Base-by-base conservation (phyloP, 768 basidiomycete species). In the Coprinellus micaceus region DNA sequence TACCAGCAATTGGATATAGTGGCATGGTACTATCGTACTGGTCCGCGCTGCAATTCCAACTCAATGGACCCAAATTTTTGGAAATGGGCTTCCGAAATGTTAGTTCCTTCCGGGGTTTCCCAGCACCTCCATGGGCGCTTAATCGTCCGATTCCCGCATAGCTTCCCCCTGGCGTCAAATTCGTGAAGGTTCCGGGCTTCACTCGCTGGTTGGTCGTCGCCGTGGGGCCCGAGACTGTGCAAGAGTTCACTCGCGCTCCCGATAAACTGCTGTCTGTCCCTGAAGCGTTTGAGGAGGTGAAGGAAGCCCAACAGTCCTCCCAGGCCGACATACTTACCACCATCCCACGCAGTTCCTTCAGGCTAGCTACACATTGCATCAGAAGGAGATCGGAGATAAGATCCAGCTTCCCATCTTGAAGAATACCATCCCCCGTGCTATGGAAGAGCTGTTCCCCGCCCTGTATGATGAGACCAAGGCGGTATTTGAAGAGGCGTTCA, bases 221-320 rank as follows among this genome's bases (percentile, higher is more conserved):
- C 10, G 51, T 33, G 12, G 28, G 66, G 1, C 63, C 63, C 22
- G 47, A 62, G 21, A 37, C 65, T 17, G 53, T 71, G 1, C 67
- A 69, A 22, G 73, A 74, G 12, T 47, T 74, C 9, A 61, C 67
- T 11, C 68, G 65, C 51, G 70, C 73, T 17, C 62, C 67, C 4
- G 66, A 71, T 37, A 65, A 72, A 28, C 62, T 64, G 7, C 60
- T 74, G 13, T 69, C 67, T 0, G 66, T 67, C 22, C 56, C 58
- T 11, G 63, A 65, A 48, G 67, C 69, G 1, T 60, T 63, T 4
- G 60, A 64, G 39, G 68, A 73, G 58, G 72, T 73, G 30, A 9
- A 9, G 36, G n/a, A n/a, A n/a, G n/a, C n/a, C n/a, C n/a, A n/a
- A n/a, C n/a, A n/a, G n/a, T n/a, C n/a, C n/a, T n/a, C n/a, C n/a